Conservation (phyloP, 768 basidiomycete genomes). For the Panellus pusillus region DNA sequence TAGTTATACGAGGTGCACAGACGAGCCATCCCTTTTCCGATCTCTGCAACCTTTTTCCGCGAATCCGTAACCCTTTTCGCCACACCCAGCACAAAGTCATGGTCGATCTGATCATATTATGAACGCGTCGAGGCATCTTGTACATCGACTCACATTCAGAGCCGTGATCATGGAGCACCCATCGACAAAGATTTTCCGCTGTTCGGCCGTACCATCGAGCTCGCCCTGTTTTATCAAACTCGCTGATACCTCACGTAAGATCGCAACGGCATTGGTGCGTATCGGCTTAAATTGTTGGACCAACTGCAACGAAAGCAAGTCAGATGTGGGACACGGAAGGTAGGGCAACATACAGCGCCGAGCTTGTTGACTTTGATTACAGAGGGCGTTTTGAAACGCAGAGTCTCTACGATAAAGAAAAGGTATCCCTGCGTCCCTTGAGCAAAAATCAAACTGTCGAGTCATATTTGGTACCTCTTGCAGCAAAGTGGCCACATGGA, state of each 20-base stretch:
- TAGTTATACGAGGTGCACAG: conserved; percentile 41
- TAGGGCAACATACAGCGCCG: conserved; percentile 46
- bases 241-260: conserved; percentile 59
- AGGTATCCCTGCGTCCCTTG: conserved; percentile 61
- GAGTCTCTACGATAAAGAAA: conserved; percentile 65
- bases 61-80: conserved; percentile 69
- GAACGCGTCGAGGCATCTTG: not conserved
- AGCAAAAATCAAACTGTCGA: not conserved
- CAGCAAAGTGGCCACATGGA: conserved; percentile 71
- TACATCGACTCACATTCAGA: conserved; percentile 31
- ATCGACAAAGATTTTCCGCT: conserved; percentile 51
- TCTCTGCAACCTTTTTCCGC: conserved; percentile 69
- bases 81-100: conserved; percentile 60
- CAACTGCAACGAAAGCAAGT: conserved; percentile 43
- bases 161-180: conserved; percentile 43
- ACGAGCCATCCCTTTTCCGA: conserved; percentile 67
- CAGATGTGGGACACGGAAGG: not conserved
- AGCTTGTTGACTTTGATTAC: conserved; percentile 74
- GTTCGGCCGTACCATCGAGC: conserved; percentile 50
- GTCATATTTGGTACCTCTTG: conserved; percentile 58
- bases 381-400: conserved; percentile 70
- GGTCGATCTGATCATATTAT: conserved; percentile 47
- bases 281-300: conserved; percentile 65
- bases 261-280: conserved; percentile 49
- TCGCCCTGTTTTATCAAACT: conserved; percentile 52